Evolutionary conservation across 805 yeast species (phyloP).

Genomic region (Cyberlindnera meyerae): DNA sequence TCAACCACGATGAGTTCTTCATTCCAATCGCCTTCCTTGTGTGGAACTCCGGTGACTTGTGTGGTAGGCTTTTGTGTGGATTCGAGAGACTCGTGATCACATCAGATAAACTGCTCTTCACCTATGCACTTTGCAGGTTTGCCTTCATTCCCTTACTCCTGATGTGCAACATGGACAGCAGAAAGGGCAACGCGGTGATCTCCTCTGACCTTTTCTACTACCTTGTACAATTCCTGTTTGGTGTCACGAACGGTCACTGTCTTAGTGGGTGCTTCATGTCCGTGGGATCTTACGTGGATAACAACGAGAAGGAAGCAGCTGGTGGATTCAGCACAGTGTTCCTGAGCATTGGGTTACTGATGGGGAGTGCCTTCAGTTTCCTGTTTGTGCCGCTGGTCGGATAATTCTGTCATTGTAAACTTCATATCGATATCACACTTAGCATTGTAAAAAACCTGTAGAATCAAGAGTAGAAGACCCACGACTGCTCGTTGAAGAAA

Average conservation of each 20-base stretch:
- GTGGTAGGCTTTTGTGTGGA: slow-evolving; percentile 71
- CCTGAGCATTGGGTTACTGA: slow-evolving; percentile 70
- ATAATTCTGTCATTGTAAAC: no score
- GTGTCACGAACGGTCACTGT: slow-evolving; percentile 83
- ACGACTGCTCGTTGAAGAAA: no score
- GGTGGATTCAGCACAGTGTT: slow-evolving; percentile 88
- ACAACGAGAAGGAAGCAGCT: slow-evolving; percentile 80
- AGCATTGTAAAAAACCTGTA: no score
- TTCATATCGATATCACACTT: no score
- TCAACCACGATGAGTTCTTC: slow-evolving; percentile 35
- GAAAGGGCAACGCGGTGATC: slow-evolving; percentile 25
- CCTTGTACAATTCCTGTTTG: slow-evolving; percentile 69
- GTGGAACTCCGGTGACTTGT: slow-evolving; percentile 89
- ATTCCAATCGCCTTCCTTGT: slow-evolving; percentile 75
- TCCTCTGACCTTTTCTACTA: slow-evolving; percentile 65
- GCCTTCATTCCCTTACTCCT: slow-evolving; percentile 68
- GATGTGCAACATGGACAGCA: slow-evolving; percentile 48
- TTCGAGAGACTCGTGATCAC: slow-evolving; percentile 36
- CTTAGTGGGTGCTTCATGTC: slow-evolving; percentile 77
- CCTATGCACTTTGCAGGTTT: slow-evolving; percentile 52
- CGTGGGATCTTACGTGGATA: slow-evolving; percentile 56
- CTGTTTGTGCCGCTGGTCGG: slow-evolving; percentile 39
- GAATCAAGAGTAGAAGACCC: no score
- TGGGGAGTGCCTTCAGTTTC: slow-evolving; percentile 77
- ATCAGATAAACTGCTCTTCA: slow-evolving; percentile 40